Evolutionary conservation across 306 rosid genomes (phyloP), one percentile per base, ranked within the genome.

Genomic region (Gillenia trifoliata): DNA sequence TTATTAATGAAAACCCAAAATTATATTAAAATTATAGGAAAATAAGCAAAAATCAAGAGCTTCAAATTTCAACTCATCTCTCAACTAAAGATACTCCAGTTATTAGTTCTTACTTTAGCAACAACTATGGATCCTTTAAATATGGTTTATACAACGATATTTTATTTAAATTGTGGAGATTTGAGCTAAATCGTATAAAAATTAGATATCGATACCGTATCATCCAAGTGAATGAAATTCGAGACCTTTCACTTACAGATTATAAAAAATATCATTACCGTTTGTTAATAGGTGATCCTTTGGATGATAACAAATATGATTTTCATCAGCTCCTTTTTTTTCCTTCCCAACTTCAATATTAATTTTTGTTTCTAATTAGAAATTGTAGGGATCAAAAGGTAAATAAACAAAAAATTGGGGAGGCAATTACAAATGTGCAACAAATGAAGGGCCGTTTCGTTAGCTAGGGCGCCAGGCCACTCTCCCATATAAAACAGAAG

Each of bases 241-340:
- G 2, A 4, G 0, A 45, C 2, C 0, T 45, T 45, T 0, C 0
- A 15, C 2, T 45, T 45, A 2, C 17, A 4, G 15, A 7, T 15
- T 0, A 45, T 1, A 13, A 45, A 0, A 0, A 45, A 45, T 45
- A 45, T 45, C 0, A 15, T 45, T 4, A 45, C 20, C 0, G 50
- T 45, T 0, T 45, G 2, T 15, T 7, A n/a, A n/a, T n/a, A n/a
- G n/a, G n/a, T 13, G 31, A 11, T n/a, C 25, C 28, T 9, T 9
- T 3, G 26, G 26, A 59, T 2, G 19, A 11, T 12, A 26, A 13
- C 33, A 59, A 7, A 33, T 5, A 13, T 12, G 1, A 25, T 57
- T 57, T 11, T 25, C 16, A 12, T 57, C 0, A 57, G 9, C 33
- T 57, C 13, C 11, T 57, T 57, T 4, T 12, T 5, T 4, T 13